Evolutionary conservation across 805 yeast species (phyloP), one percentile per base, ranked within the genome.

Genomic region (Metschnikowia arizonensis): DNA sequence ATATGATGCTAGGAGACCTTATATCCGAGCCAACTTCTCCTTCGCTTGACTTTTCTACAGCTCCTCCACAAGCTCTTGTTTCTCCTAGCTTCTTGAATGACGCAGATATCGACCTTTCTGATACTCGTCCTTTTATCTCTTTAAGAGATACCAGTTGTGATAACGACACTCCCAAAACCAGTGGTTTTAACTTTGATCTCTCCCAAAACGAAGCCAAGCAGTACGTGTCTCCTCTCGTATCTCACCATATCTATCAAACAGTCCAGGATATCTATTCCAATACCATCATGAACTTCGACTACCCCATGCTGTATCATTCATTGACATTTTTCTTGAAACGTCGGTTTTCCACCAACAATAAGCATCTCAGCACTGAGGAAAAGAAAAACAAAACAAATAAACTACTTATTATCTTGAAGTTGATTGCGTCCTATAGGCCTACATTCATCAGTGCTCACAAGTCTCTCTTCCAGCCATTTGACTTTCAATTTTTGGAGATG

Each of bases 401-500:
- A 46, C 49, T 71, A 15, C 58, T 71, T 18, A 58, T 62, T 40
- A 77, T 81, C 34, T 74, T 80, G 15, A 77, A 79, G 65, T 66
- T 78, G 48, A 73, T 81, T 72, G 85, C 82, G 43, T 69, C 78
- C 55, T 83, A 82, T 57, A 68, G 91, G 44, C 91, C 93, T 10
- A 79, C 87, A 11, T 86, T 86, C 55, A 84, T 83, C 15, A 80
- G 88, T 17, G 83, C 89, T 1, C 85, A 88, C 40, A 80, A 85
- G 54, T 78, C 82, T 5, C 67, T 86, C 34, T 60, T 70, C 44
- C 82, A 79, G 55, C 89, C 85, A 50, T 79, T 79, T 58, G 93
- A 86, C 59, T 64, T 84, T 39, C 75, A 83, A 32, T 78, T 69
- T 42, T 56, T 70, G 40, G 76, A 72, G 49, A 69, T 70, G 75